Conservation (phyloP, 2,329 filamentous ascomycete genomes). For the Alternaria tenuissima region DNA sequence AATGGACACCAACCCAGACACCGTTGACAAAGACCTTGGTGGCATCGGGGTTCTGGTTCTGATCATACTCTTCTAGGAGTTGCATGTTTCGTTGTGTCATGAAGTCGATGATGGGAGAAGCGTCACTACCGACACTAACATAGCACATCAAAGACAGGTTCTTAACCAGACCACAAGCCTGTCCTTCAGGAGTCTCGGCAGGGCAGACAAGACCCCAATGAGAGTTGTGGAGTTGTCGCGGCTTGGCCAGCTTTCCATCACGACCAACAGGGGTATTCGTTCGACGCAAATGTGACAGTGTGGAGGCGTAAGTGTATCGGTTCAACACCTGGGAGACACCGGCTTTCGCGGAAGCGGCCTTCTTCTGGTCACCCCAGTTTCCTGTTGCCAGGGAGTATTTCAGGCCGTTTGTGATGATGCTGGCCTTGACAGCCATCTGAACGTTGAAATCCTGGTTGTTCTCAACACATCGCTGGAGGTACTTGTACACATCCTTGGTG, state of each 20-base stretch:
- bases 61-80: conserved; percentile 86
- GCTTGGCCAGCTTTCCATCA: conserved; percentile 98
- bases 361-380: conserved; percentile 99
- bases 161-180: conserved; percentile 98
- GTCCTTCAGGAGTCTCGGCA: conserved; percentile 96
- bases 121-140: conserved; percentile 92
- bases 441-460: conserved; percentile 88
- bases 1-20: conserved; percentile 95
- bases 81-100: conserved; percentile 98
- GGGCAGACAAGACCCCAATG: conserved; percentile 98
- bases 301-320: conserved; percentile 96
- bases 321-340: conserved; percentile 98
- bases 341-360: conserved; percentile 91
- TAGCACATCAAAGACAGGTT: conserved; percentile 98
- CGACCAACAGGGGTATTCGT: conserved; percentile 98
- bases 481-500: conserved; percentile 88
- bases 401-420: conserved; percentile 89
- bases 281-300: conserved; percentile 92
- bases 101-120: conserved; percentile 90
- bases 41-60: conserved; percentile 76
- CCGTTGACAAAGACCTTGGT: conserved; percentile 99
- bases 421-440: conserved; percentile 87
- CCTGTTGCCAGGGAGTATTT: conserved; percentile 98
- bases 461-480: conserved; percentile 92
- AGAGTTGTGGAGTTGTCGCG: conserved; percentile 96